Evolutionary conservation across 1,139 yeast genomes (phyloP), one percentile per base, ranked within the genome.

Genomic region (Pichia sp.): DNA sequence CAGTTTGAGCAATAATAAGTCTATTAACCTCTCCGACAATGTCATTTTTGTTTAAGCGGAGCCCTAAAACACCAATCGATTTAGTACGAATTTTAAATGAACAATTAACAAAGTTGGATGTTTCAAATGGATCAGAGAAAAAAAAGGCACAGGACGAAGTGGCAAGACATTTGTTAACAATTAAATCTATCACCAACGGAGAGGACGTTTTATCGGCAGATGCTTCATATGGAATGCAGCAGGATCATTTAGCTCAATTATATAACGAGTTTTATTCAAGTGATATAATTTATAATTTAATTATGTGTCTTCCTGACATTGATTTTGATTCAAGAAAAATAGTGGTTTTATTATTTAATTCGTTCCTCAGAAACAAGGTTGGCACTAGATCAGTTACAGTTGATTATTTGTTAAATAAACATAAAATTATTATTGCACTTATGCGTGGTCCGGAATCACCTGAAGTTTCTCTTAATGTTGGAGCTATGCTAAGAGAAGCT

Each of bases 321-420:
- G 97, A 89, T 60, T 91, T 93, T 67, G 98, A 93, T 66, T 81
- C 96, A 43, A 76, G 96, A 54, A 90, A 91, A 64, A 95, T 87
- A 62, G 95, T 89, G 18, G 78, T 82, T 14, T 74, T 80, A 16
- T 68, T 93, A 50, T 90, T 89, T 66, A 80, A 84, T 60, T 82
- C 90, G 4, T 74, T 95, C 49, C 75, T 93, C 56, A 83, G 95
- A 62, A 83, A 96, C 55, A 88, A 86, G 59, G 80, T 82, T 47
- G 93, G 90, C 50, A 80, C 76, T 62, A 77, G 88, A 59, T 80
- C 85, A 27, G 96, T 96, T 30, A 89, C 96, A 0, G 93, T 89
- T 22, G 97, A 91, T 62, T 88, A 90, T 66, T 69, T 93, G 47
- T 70, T 84, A 25, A 73, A 79, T 33, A 79, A 81, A 56, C 91